Conservation (phyloP, 1,284 basidiomycete species). For the Fomitiporia mediterranea region DNA sequence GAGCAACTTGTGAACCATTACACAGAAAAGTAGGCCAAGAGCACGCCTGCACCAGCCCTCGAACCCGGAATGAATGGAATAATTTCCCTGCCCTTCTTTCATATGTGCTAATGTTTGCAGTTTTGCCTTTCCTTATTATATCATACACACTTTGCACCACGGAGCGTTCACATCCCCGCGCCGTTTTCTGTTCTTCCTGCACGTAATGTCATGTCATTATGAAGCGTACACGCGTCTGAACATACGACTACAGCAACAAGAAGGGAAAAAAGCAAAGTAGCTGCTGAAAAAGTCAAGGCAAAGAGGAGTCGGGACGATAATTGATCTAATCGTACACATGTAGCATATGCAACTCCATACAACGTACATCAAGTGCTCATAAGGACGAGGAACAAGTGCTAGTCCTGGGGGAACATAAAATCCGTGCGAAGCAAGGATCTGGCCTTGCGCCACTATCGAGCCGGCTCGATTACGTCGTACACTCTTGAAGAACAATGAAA, state of each 20-base stretch:
- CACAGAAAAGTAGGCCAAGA: neutral
- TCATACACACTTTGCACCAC: too few relatives aligned
- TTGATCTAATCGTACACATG: too few relatives aligned
- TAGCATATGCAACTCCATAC: neutral
- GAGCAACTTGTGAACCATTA: neutral
- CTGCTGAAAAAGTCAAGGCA: neutral
- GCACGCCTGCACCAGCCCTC: neutral
- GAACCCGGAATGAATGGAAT: neutral
- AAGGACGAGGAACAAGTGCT: neutral
- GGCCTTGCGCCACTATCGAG: constrained; percentile 1
- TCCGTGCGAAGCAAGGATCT: constrained; percentile 6
- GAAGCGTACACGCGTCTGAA: neutral
- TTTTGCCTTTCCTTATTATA: too few relatives aligned
- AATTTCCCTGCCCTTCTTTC: neutral
- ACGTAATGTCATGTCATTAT: neutral
- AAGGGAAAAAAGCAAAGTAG: neutral
- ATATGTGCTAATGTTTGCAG: neutral
- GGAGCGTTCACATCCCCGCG: too few relatives aligned
- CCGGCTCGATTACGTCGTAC: constrained; percentile 11
- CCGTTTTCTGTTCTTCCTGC: too few relatives aligned
- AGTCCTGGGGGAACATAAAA: neutral
- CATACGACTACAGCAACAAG: neutral
- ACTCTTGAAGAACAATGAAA: neutral
- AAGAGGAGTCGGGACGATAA: too few relatives aligned
- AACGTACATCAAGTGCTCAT: neutral